Evolutionary conservation across 1,284 basidiomycete genomes (phyloP), one percentile per base, ranked within the genome.

Genomic region (Ustilago sp.): DNA sequence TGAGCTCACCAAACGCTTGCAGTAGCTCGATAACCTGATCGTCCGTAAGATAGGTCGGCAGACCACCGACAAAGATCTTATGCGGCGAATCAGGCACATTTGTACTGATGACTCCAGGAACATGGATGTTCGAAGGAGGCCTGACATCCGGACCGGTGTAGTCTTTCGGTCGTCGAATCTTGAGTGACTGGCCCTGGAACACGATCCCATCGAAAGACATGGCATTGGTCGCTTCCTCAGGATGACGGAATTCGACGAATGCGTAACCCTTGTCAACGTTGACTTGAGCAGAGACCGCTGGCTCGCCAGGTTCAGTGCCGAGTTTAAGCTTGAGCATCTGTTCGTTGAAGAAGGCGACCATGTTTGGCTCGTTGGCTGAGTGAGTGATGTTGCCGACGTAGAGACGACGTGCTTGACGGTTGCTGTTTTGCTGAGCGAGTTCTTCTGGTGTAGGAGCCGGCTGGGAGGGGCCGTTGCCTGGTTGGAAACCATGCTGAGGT

Each of bases 261-360:
- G 96, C 97, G 84, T 97, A 98, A 80, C 94, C 94, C 89, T 98
- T 98, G 87, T 98, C 97, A 80, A 94, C 93, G 86, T 98, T 98
- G 88, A 97, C 93, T 83, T 97, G 94, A 1, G 96, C 94, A 11
- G 92, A 92, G 31, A 95, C 89, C 43, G 98, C 94, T 12, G 96
- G 93, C 76, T 95, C 94, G 45, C 77, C 80, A 15, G 74, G 68
- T 17, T 74, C 72, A 23, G 90, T 90, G 55, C 78, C 80, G 89
- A 94, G 93, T 19, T 85, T 83, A 63, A 85, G 80, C 87, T 98
- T 94, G 54, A 90, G 90, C 95, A 99, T 98, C 88, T 96, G 94
- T 65, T 89, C 88, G 84, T 98, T 98, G 91, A 98, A 97, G 88
- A 98, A 96, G 56, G 93, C 91, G 19, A 92, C 90, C 53, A 99